Evolutionary conservation across 2,329 filamentous ascomycete species (phyloP).

Genomic region (Helotiales sp.): DNA sequence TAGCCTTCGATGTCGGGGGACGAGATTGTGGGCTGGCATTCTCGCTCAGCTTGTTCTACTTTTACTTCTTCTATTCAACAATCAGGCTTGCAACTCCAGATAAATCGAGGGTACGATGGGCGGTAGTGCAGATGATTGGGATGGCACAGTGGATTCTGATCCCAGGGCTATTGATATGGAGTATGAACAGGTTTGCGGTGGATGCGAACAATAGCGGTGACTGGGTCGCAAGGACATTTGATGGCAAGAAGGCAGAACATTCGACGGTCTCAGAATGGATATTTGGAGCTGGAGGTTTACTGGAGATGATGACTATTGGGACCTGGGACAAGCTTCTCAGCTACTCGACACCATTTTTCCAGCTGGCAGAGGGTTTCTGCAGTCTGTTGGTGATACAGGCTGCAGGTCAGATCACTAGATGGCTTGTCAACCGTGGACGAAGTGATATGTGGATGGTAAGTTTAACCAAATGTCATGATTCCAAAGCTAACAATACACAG

Average conservation of each 20-base stretch:
- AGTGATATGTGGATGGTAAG: slow-evolving; percentile 96
- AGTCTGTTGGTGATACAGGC: slow-evolving; percentile 94
- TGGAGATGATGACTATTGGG: slow-evolving; percentile 79
- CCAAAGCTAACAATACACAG: slow-evolving; percentile 44
- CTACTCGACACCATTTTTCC: slow-evolving; percentile 93
- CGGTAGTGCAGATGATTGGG: slow-evolving; percentile 67
- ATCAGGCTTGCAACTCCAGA: slow-evolving; percentile 81
- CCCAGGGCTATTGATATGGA: slow-evolving; percentile 88
- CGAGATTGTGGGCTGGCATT: slow-evolving; percentile 92
- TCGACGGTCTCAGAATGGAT: slow-evolving; percentile 79
- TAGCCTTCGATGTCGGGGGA: slow-evolving; percentile 97
- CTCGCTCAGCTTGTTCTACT: slow-evolving; percentile 82
- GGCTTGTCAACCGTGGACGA: slow-evolving; percentile 88
- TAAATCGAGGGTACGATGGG: slow-evolving; percentile 71
- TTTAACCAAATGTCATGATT: slow-evolving; percentile 22
- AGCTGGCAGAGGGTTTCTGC: slow-evolving; percentile 94
- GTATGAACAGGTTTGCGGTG: slow-evolving; percentile 90
- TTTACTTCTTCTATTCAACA: slow-evolving; percentile 86
- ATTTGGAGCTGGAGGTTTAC: slow-evolving; percentile 79
- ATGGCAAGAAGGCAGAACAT: slow-evolving; percentile 62
- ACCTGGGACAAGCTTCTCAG: slow-evolving; percentile 85
- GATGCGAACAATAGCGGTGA: slow-evolving; percentile 71
- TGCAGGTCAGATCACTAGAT: slow-evolving; percentile 88
- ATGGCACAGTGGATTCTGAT: slow-evolving; percentile 85
- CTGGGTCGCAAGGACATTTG: slow-evolving; percentile 82